These are phyloP conservation scores for Sarcodon sp. DNA, from an alignment of 768 basidiomycete species.

Conservation along the genomic window DNA sequence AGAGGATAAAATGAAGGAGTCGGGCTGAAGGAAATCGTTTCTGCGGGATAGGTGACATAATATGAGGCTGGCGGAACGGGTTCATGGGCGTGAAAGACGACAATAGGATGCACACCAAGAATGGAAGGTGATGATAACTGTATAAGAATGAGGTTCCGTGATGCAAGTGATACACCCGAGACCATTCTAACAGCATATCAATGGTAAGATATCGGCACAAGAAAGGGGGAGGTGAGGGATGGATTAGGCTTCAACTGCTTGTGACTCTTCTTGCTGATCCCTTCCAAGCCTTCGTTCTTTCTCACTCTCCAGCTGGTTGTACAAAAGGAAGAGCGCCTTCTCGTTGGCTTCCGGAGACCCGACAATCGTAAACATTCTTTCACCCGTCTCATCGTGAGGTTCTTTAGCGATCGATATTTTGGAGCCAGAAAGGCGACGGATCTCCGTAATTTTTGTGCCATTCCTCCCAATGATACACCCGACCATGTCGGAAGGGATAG, in stretches of 20 bases:
- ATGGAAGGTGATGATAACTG: no score
- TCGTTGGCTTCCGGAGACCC: constrained; percentile 96
- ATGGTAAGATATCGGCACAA: no score
- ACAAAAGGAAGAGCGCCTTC: constrained; percentile 93
- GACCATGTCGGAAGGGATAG: constrained; percentile 99
- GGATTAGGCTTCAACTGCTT: constrained; percentile 6
- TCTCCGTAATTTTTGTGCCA: constrained; percentile 98
- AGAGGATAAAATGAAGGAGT: no score
- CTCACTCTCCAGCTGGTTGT: constrained; percentile 94
- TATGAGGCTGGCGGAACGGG: no score
- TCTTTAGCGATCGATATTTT: constrained; percentile 98
- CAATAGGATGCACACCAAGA: no score
- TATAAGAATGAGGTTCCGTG: no score
- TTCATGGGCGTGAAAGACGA: no score
- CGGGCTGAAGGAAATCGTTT: no score
- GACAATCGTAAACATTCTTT: constrained; percentile 98
- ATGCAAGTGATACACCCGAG: no score
- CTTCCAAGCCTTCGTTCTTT: constrained; percentile 87
- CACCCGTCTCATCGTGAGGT: constrained; percentile 98
- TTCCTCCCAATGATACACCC: constrained; percentile 93
- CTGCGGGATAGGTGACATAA: no score
- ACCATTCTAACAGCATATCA: no score
- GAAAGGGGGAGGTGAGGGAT: not conserved
- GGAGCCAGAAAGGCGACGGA: constrained; percentile 92
- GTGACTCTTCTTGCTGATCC: constrained; percentile 59